Conservation (phyloP, 805 yeast species). For the Blastobotrys muscicola region DNA sequence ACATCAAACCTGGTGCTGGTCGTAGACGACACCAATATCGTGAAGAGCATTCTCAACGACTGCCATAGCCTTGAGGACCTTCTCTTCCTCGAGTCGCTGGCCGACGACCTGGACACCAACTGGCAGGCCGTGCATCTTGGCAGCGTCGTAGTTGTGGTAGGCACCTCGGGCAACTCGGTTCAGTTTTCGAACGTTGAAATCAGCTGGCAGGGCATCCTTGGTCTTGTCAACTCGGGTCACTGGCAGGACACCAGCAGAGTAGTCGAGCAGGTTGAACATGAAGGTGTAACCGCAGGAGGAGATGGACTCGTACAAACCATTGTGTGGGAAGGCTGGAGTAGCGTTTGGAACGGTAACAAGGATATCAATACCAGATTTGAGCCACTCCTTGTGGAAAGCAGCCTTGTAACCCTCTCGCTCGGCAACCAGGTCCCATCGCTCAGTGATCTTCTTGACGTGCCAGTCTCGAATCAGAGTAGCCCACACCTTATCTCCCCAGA, state of each 20-base stretch:
- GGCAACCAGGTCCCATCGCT: slow-evolving; percentile 28
- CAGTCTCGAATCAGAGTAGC: slow-evolving; percentile 31
- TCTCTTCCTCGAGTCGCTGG: slow-evolving; percentile 53
- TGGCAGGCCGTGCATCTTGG: slow-evolving; percentile 48
- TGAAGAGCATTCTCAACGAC: slow-evolving; percentile 29
- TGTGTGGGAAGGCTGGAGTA: slow-evolving; percentile 35
- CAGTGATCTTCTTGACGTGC: slow-evolving; percentile 27
- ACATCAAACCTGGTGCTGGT: slow-evolving; percentile 17
- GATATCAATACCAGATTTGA: slow-evolving; percentile 30
- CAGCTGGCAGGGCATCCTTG: slow-evolving; percentile 25
- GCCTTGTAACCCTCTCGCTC: slow-evolving; percentile 30
- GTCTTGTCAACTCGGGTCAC: slow-evolving; percentile 43
- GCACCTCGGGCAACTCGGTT: slow-evolving; percentile 38
- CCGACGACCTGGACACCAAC: slow-evolving; percentile 59
- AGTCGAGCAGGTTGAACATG: slow-evolving; percentile 45
- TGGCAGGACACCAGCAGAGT: slow-evolving; percentile 49
- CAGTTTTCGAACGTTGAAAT: slow-evolving; percentile 18
- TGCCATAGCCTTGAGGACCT: slow-evolving; percentile 41
- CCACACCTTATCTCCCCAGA: slow-evolving; percentile 29
- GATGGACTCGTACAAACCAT: slow-evolving; percentile 28
- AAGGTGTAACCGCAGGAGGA: slow-evolving; percentile 44
- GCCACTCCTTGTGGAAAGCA: slow-evolving; percentile 28
- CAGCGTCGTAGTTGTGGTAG: slow-evolving; percentile 40
- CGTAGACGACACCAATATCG: slow-evolving; percentile 22
- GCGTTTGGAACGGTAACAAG: slow-evolving; percentile 34